Base-by-base conservation (phyloP, 768 basidiomycete genomes). In the Tricholomella constricta region DNA sequence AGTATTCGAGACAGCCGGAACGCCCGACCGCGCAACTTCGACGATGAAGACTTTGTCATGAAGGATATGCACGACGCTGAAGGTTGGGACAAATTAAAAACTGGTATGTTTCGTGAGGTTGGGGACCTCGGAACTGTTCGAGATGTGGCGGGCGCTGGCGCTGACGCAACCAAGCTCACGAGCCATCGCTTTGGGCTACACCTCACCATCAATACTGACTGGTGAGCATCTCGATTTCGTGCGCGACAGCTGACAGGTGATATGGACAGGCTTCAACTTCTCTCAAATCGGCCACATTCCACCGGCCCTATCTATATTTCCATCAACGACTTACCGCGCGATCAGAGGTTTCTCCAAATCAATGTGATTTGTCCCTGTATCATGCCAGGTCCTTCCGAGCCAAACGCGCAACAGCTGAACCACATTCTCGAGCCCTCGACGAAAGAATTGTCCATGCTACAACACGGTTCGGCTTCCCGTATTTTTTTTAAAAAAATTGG, bases 381-480 rank as follows among this genome's bases (percentile, higher is more conserved):
- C 3, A 62, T 59, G 49, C 66, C 65, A n/a, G 68, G 69, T 1
- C 69, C 64, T 17, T 43, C 48, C 0, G 65, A 70, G 48, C 67
- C 67, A 19, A 59, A 29, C 19, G 31, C 54, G 4, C 40, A 62
- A 27, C 67, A 68, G 46, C 51, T 70, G 6, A 68, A 67, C 27
- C 52, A 70, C 35, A 27, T 40, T 11, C 27, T 69, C 1, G 60
- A 61, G 31, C 65, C 65, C 11, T 2, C 53, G 2, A 27, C 52
- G 2, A 17, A 36, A 6, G 69, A 69, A 27, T 6, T 69, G 0
- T 23, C 23, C 8, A 23, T 50, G 17, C 52, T 70, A 9, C 62
- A 69, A 34, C 54, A 56, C 25, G 65, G 66, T 69, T 37, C 19
- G 14, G 5, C 19, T 8, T 12, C 14, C 19, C 15, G 5, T 20